Evolutionary conservation across 140 eudicot species (phyloP).

Genomic region (Flaveria floridana): DNA sequence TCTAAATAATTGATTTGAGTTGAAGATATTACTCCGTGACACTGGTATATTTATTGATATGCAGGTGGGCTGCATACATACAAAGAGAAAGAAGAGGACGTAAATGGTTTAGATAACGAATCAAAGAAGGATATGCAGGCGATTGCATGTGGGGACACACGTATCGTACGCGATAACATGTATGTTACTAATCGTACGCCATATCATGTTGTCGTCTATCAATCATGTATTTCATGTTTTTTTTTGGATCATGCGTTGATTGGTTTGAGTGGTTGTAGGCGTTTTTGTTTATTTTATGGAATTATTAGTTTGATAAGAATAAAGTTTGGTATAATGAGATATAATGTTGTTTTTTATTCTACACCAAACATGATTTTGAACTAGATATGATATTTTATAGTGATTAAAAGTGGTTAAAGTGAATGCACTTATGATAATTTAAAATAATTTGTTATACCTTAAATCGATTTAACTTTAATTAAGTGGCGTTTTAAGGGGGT

Average conservation of each 20-base stretch:
- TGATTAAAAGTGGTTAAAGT: too few relatives aligned
- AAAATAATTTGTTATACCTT: too few relatives aligned
- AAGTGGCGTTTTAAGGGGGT: too few relatives aligned
- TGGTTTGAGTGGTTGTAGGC: background rate
- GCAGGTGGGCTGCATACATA: slow-evolving; percentile 4
- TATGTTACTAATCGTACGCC: slow-evolving; percentile 30
- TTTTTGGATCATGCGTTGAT: background rate
- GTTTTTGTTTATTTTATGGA: background rate
- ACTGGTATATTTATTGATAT: background rate
- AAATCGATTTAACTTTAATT: too few relatives aligned
- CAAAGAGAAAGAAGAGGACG: slow-evolving; percentile 31
- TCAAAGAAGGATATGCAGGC: background rate
- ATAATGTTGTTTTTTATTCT: background rate
- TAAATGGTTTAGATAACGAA: slow-evolving; percentile 21
- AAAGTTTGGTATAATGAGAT: too few relatives aligned
- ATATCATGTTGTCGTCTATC: background rate
- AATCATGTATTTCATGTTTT: background rate
- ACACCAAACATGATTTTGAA: background rate
- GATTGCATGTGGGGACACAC: slow-evolving; percentile 33
- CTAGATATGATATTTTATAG: background rate
- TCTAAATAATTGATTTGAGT: too few relatives aligned
- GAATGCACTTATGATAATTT: too few relatives aligned
- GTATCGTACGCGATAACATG: slow-evolving; percentile 38
- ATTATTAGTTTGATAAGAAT: background rate
- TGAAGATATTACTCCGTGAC: too few relatives aligned